Percentiles rank a stretch among this genome's conserved stretches.
phyloP scores from a whole-genome alignment of 169 alveolate genomes.

The Cryptosporidium parvum region DNA sequence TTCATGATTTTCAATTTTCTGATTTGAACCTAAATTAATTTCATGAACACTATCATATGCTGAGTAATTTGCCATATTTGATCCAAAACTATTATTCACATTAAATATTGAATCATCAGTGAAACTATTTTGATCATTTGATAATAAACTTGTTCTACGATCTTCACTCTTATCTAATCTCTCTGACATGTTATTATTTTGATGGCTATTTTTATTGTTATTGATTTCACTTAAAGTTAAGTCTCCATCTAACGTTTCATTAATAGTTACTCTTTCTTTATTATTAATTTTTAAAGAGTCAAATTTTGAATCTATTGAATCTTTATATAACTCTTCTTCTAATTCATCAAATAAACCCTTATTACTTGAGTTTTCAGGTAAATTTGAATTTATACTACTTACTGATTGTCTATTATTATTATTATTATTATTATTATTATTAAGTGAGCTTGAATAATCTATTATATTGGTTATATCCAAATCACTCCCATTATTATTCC shows the following conservation, averaged over 20 bases:
- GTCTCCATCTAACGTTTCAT: background rate
- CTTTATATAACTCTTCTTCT: conserved; percentile 11
- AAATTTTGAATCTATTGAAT: conserved; percentile 4
- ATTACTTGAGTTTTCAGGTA: background rate
- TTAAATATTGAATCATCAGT: conserved; percentile 58
- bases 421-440: background rate
- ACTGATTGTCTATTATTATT: conserved; percentile 10
- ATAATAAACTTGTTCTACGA: background rate
- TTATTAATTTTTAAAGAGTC: background rate
- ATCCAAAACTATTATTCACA: conserved; percentile 41
- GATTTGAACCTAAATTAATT: conserved; percentile 10
- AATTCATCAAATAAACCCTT: conserved; percentile 16
- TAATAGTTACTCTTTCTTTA: background rate
- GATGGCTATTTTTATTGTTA: conserved; percentile 7
- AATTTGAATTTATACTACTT: background rate
- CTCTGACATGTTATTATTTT: background rate
- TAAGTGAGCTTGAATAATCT: background rate
- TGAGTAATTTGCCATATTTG: conserved; percentile 58
- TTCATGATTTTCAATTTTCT: conserved; percentile 46
- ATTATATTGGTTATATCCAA: background rate
- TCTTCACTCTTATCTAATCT: background rate
- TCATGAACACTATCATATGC: conserved; percentile 59
- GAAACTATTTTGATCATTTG: conserved; percentile 35
- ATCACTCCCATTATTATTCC: background rate
- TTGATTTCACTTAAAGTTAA: background rate